A percentile compares a stretch with the other conserved stretches of the same genome.
These are phyloP conservation scores for Amanita pseudoporphyria DNA, from an alignment of 768 basidiomycete genomes.

Conservation along the genomic window DNA sequence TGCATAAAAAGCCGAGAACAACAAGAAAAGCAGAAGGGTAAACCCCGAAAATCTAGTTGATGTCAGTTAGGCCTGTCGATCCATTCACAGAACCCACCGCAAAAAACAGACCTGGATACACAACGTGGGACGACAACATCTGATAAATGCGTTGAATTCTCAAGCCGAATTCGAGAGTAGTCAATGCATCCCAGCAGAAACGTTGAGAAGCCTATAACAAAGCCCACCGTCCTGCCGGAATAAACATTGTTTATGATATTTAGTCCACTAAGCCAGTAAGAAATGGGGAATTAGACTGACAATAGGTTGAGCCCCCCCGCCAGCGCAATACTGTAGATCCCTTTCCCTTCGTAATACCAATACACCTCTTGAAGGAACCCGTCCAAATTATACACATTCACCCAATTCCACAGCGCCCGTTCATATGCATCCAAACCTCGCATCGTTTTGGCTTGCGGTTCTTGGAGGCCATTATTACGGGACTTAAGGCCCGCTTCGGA, in stretches of 20 bases:
- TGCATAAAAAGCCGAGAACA: constrained; percentile 80
- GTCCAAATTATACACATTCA: constrained; percentile 96
- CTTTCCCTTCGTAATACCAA: constrained; percentile 93
- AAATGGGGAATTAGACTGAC: constrained; percentile 43
- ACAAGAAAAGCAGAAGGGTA: constrained; percentile 73
- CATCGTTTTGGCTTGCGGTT: constrained; percentile 37
- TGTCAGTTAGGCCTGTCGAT: constrained; percentile 1
- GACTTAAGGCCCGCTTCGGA: constrained; percentile 46
- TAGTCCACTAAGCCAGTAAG: neutral
- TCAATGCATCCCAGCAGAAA: constrained; percentile 94
- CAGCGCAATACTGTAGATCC: constrained; percentile 91
- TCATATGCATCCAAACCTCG: constrained; percentile 78
- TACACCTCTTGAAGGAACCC: constrained; percentile 94
- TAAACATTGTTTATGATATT: constrained; percentile 11
- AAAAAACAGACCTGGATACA: constrained; percentile 61
- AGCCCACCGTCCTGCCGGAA: constrained; percentile 78
- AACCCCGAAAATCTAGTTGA: constrained; percentile 67
- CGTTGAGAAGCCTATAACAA: constrained; percentile 97
- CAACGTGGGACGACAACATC: constrained; percentile 81
- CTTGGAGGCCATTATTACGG: constrained; percentile 16
- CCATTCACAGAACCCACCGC: neutral
- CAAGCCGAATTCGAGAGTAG: constrained; percentile 68
- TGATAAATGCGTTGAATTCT: constrained; percentile 57
- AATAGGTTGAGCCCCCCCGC: constrained; percentile 87
- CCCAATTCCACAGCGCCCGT: constrained; percentile 96